These are phyloP conservation scores for Sarocladium brachiariae DNA, from an alignment of 2,329 filamentous ascomycete species.

Conservation along the genomic window DNA sequence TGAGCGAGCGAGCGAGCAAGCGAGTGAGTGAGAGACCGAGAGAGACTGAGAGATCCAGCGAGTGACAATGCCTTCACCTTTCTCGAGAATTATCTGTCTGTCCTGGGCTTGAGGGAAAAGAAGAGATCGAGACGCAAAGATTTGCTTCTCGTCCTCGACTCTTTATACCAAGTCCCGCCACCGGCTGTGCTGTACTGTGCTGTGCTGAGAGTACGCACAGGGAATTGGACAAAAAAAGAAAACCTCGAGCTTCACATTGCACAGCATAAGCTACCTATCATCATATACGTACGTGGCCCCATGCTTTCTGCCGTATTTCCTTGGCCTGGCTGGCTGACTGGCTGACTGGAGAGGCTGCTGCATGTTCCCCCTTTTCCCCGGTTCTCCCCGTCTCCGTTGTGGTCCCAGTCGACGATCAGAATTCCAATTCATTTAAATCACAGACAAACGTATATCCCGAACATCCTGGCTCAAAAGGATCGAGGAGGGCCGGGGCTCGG, in stretches of 20 bases:
- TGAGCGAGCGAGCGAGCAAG: constrained; percentile 13
- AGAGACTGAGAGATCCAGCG: not conserved
- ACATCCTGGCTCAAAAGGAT: constrained; percentile 5
- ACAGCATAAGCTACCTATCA: not conserved
- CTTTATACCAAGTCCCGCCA: constrained; percentile 19
- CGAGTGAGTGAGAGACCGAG: constrained; percentile 17
- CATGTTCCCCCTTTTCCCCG: too few species aligned
- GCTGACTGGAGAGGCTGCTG: too few species aligned
- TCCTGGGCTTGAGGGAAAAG: constrained; percentile 1
- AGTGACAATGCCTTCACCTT: constrained; percentile 11
- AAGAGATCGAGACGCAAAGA: too few species aligned
- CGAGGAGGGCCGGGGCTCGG: too few species aligned
- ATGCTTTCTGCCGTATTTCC: not conserved
- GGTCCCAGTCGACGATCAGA: too few species aligned
- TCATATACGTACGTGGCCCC: not conserved
- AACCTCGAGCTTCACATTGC: not conserved
- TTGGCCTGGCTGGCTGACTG: too few species aligned
- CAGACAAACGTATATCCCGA: not conserved
- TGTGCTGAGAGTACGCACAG: too few species aligned
- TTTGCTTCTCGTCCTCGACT: constrained; percentile 13
- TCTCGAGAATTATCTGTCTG: constrained; percentile 11
- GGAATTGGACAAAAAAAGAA: too few species aligned
- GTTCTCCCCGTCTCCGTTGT: too few species aligned
- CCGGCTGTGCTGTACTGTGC: too few species aligned
- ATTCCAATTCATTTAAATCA: not conserved